phyloP scores from a whole-genome alignment of 2,329 filamentous ascomycete genomes.

The Diaporthe eres region DNA sequence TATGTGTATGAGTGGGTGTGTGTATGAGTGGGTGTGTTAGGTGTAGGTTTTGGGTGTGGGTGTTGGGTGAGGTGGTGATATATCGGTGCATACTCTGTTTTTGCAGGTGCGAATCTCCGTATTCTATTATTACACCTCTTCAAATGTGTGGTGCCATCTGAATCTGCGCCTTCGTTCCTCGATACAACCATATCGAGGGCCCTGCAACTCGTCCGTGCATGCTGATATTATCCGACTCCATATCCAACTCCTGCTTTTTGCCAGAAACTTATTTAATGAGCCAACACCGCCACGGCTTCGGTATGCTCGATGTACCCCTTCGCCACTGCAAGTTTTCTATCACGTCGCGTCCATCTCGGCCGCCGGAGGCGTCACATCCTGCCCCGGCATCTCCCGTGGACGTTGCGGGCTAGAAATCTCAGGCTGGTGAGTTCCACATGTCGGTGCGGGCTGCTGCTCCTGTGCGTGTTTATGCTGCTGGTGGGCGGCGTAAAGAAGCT shows the following conservation, averaged over 20 bases:
- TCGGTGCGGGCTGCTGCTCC: neutral
- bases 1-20: too few relatives aligned
- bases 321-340: neutral
- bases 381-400: constrained; percentile 17
- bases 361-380: constrained; percentile 31
- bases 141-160: neutral
- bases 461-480: neutral
- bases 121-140: neutral
- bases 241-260: neutral
- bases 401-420: neutral
- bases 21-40: too few relatives aligned
- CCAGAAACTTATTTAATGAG: neutral
- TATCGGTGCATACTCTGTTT: too few relatives aligned
- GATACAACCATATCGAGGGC: neutral
- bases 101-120: too few relatives aligned
- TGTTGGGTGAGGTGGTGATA: too few relatives aligned
- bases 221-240: too few relatives aligned
- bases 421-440: neutral
- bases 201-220: neutral
- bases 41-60: too few relatives aligned
- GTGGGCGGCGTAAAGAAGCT: neutral
- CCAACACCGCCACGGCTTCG: neutral
- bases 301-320: too few relatives aligned
- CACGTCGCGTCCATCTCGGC: constrained; percentile 33
- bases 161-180: neutral